Evolutionary conservation across 176 grass and related monocot genomes (phyloP).

Genomic region (Calamus simplicifolius): DNA sequence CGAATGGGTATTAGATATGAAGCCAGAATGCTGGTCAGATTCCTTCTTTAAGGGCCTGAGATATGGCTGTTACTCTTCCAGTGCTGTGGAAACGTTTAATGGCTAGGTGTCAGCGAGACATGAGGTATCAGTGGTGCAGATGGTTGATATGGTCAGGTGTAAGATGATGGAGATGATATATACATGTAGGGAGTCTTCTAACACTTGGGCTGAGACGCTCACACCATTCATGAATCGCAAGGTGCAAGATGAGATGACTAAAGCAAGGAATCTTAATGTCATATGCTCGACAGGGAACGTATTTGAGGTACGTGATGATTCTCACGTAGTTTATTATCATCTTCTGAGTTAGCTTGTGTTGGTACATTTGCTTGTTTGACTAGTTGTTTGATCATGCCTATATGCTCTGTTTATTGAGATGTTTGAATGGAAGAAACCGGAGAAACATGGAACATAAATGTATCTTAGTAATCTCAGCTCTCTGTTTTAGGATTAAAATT

Average conservation of each 20-base stretch:
- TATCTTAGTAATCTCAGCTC: too few relatives aligned
- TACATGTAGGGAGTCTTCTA: constrained; percentile 52
- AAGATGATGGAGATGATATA: constrained; percentile 99
- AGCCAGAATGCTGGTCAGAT: constrained; percentile 92
- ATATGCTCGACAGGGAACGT: constrained; percentile 42
- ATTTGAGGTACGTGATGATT: constrained; percentile 82
- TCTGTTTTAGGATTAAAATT: too few relatives aligned
- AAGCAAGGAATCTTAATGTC: constrained; percentile 62
- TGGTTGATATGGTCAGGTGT: constrained; percentile 76
- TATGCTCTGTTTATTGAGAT: too few relatives aligned
- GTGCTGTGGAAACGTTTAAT: constrained; percentile 42
- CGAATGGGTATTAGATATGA: constrained; percentile 78
- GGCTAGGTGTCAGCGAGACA: constrained; percentile 65
- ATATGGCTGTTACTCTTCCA: constrained; percentile 64
- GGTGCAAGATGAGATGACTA: constrained; percentile 67
- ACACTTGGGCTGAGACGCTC: constrained; percentile 55
- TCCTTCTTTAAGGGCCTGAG: constrained; percentile 70
- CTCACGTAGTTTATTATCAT: neutral
- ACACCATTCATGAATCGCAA: constrained; percentile 58
- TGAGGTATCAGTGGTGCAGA: constrained; percentile 79
- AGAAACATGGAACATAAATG: too few relatives aligned
- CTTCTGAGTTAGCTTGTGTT: too few relatives aligned
- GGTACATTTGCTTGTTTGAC: too few relatives aligned
- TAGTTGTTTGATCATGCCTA: too few relatives aligned
- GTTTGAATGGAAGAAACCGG: too few relatives aligned